Evolutionary conservation across 2,329 filamentous ascomycete genomes (phyloP), one percentile per base, ranked within the genome.

Genomic region (Colletotrichum lini): DNA sequence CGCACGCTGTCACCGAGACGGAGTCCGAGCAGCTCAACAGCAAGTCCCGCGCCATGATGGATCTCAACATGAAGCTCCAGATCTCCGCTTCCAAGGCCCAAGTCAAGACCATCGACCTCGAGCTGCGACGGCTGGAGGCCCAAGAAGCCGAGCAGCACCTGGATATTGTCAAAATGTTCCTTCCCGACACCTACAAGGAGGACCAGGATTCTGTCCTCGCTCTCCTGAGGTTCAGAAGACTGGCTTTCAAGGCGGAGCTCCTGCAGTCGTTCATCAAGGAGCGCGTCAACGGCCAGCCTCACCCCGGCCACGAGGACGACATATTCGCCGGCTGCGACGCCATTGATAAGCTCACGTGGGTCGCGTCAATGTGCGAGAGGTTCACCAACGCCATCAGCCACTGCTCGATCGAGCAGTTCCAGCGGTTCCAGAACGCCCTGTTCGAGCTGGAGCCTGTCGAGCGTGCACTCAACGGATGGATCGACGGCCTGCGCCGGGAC

Each of bases 401-500:
- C 75, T 97, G 94, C 81, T 92, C 93, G 2, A 85, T 93, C 1
- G 91, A 94, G 58, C 90, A 94, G 70, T 98, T 98, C 79, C 88
- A 89, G 56, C 90, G 86, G 74, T 96, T 94, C 75, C 92, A 94
- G 76, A 91, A 92, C 52, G 93, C 95, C 2, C 82, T 96, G 69
- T 94, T 94, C 76, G 96, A 98, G 80, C 86, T 98, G 61, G 94
- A 98, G 79, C 94, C 95, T 0, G 94, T 98, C 13, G 96, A 99
- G 82, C 89, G 95, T 68, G 93, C 94, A 0, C 83, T 98, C 60
- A 98, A 98, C 78, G 89, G 89, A 66, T 98, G 95, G 90, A 93
- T 98, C 67, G 95, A 98, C 74, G 90, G 90, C 7, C 80, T 98
- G 65, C 92, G 94, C 74, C 91, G 91, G 63, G 95, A 97, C 75